Percentiles rank a stretch among this genome's conserved stretches.
phyloP scores from a whole-genome alignment of 305 asterid genomes.

The Fraxinus dipetala region DNA sequence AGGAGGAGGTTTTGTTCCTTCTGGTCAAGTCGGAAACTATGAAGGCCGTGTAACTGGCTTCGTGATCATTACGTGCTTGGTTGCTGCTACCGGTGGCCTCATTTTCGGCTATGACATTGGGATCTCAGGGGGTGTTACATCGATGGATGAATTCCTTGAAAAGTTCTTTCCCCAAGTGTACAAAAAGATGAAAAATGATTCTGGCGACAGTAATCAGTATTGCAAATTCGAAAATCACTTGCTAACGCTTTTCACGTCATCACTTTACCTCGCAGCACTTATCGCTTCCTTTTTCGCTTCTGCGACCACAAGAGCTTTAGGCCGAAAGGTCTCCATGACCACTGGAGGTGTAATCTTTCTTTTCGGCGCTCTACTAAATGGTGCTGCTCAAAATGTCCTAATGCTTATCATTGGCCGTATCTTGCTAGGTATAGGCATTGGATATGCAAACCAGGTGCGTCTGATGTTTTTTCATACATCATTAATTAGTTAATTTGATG shows the following conservation, averaged over 20 bases:
- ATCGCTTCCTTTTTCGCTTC: conserved; percentile 61
- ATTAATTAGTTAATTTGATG: neutral
- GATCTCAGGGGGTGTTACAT: conserved; percentile 75
- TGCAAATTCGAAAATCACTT: conserved; percentile 56
- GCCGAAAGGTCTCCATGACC: conserved; percentile 55
- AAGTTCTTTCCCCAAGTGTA: conserved; percentile 61
- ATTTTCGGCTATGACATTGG: conserved; percentile 73
- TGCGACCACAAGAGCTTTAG: conserved; percentile 46
- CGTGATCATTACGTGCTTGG: conserved; percentile 52
- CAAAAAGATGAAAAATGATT: conserved; percentile 16
- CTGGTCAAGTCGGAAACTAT: conserved; percentile 22
- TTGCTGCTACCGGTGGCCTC: conserved; percentile 73
- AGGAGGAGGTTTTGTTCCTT: conserved; percentile 32
- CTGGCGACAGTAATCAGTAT: conserved; percentile 31
- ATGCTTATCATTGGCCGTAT: conserved; percentile 67
- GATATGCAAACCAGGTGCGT: conserved; percentile 53
- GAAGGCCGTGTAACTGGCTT: conserved; percentile 55
- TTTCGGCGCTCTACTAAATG: conserved; percentile 36
- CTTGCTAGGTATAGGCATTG: conserved; percentile 66
- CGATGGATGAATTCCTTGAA: conserved; percentile 59
- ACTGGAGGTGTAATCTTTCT: conserved; percentile 54
- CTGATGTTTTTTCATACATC: neutral
- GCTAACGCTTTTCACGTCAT: conserved; percentile 63
- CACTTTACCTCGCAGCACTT: conserved; percentile 62
- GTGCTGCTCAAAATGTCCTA: conserved; percentile 42